Conservation (phyloP, 2,329 filamentous ascomycete genomes). For the Nothomitra cinnamomea region DNA sequence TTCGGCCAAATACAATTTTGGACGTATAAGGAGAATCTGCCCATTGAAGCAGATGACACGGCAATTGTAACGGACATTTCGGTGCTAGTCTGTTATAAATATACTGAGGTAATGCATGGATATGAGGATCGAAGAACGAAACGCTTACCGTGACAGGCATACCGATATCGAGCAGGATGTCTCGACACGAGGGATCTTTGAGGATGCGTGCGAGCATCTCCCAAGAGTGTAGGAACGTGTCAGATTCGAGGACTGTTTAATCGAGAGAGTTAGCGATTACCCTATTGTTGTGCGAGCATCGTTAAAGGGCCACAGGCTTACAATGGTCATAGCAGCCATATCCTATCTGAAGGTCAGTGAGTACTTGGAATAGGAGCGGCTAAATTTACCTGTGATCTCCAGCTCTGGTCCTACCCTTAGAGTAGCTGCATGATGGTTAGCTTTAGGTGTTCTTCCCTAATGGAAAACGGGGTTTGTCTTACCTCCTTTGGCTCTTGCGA, state of each 20-base stretch:
- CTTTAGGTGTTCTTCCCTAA: too few species aligned
- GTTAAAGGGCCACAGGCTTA: too few species aligned
- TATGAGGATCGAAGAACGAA: not conserved
- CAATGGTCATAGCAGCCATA: constrained; percentile 55
- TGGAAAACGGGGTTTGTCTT: not conserved
- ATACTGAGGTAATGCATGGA: not conserved
- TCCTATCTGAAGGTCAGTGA: too few species aligned
- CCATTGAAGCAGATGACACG: constrained; percentile 47
- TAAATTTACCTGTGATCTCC: too few species aligned
- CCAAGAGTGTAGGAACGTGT: constrained; percentile 41
- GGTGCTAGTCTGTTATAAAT: constrained; percentile 22
- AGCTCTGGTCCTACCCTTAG: constrained; percentile 42
- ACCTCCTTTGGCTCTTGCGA: constrained; percentile 38
- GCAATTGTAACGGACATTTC: constrained; percentile 47
- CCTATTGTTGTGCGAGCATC: too few species aligned
- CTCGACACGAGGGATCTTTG: constrained; percentile 39
- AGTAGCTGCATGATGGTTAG: constrained; percentile 31
- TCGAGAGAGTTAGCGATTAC: too few species aligned
- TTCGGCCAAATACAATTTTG: constrained; percentile 54
- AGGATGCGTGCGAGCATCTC: constrained; percentile 47
- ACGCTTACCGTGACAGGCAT: constrained; percentile 18
- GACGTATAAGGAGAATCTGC: constrained; percentile 53
- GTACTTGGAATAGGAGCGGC: too few species aligned
- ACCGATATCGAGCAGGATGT: constrained; percentile 48
- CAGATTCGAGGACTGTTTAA: constrained; percentile 39